These are phyloP conservation scores for Ogataea methanolica DNA, from an alignment of 805 yeast species.

Conservation along the genomic window DNA sequence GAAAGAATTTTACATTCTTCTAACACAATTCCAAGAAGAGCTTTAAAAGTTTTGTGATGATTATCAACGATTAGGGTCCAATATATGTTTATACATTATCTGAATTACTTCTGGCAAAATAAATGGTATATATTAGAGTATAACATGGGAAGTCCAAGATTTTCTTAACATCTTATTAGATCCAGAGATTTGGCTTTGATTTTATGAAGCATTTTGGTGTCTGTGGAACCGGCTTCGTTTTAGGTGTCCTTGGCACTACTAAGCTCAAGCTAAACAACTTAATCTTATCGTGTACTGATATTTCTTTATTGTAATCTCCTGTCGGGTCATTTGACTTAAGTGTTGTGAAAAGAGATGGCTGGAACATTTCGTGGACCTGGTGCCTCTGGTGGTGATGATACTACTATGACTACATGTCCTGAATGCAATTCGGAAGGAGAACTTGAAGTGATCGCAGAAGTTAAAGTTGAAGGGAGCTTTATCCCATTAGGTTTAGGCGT, in stretches of 20 bases:
- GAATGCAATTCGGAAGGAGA: too few species aligned
- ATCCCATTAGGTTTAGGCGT: too few species aligned
- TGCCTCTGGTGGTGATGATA: too few species aligned
- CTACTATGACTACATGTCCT: too few species aligned
- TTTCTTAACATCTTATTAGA: conserved; percentile 53
- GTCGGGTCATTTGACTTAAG: conserved; percentile 84
- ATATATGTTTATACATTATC: too few species aligned
- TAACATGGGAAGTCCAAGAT: conserved; percentile 58
- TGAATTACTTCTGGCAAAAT: conserved; percentile 47
- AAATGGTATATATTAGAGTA: conserved; percentile 44
- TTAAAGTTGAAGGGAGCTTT: too few species aligned
- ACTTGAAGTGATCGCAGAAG: too few species aligned
- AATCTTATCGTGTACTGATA: conserved; percentile 54
- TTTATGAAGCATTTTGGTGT: conserved; percentile 88
- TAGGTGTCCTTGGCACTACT: conserved; percentile 81
- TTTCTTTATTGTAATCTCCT: conserved; percentile 79
- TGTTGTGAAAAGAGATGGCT: conserved; percentile 39
- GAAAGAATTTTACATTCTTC: too few species aligned
- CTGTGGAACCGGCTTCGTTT: conserved; percentile 86
- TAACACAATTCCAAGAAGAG: too few species aligned
- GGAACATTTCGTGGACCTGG: too few species aligned
- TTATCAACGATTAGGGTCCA: too few species aligned
- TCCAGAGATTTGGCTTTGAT: conserved; percentile 69
- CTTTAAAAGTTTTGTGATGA: too few species aligned
- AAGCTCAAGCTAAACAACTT: conserved; percentile 66